phyloP scores from a whole-genome alignment of 2,329 filamentous ascomycete genomes.

The Sclerotinia borealis region DNA sequence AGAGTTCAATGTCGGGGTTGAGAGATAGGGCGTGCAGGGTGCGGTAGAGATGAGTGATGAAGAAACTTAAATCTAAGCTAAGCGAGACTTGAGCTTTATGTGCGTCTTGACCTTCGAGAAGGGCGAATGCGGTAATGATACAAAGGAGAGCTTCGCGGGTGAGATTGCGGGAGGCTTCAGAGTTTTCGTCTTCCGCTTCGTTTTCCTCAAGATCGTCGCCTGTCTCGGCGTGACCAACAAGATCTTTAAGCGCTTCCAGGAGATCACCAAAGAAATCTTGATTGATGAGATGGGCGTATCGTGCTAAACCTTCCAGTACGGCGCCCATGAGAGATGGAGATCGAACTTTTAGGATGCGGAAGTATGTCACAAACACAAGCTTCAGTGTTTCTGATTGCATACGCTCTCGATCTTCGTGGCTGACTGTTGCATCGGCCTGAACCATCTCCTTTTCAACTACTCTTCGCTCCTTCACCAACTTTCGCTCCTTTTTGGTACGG shows the following conservation, averaged over 20 bases:
- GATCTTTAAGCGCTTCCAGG: constrained; percentile 86
- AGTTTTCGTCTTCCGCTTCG: constrained; percentile 43
- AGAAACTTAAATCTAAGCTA: constrained; percentile 89
- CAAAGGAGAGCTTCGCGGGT: constrained; percentile 87
- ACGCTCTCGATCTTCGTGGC: constrained; percentile 84
- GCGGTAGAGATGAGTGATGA: constrained; percentile 88
- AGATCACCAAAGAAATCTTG: constrained; percentile 98
- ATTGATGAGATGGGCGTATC: constrained; percentile 95
- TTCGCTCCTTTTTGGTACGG: constrained; percentile 80
- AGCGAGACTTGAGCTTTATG: constrained; percentile 75
- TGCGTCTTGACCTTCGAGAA: constrained; percentile 89
- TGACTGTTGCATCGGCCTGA: constrained; percentile 83
- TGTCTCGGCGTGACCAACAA: constrained; percentile 70
- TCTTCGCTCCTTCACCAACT: constrained; percentile 79
- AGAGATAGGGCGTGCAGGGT: constrained; percentile 72
- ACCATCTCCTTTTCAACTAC: constrained; percentile 87
- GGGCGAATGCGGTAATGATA: constrained; percentile 93
- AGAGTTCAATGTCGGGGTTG: constrained; percentile 80
- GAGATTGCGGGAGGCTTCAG: constrained; percentile 59
- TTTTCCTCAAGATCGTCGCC: constrained; percentile 41
- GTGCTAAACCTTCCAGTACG: constrained; percentile 86
- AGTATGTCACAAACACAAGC: constrained; percentile 91
- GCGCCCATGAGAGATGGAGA: constrained; percentile 88
- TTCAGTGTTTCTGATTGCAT: constrained; percentile 96
- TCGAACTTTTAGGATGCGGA: constrained; percentile 83